Evolutionary conservation across 1,284 basidiomycete species (phyloP), one percentile per base, ranked within the genome.

Genomic region (Heterobasidion annosum): DNA sequence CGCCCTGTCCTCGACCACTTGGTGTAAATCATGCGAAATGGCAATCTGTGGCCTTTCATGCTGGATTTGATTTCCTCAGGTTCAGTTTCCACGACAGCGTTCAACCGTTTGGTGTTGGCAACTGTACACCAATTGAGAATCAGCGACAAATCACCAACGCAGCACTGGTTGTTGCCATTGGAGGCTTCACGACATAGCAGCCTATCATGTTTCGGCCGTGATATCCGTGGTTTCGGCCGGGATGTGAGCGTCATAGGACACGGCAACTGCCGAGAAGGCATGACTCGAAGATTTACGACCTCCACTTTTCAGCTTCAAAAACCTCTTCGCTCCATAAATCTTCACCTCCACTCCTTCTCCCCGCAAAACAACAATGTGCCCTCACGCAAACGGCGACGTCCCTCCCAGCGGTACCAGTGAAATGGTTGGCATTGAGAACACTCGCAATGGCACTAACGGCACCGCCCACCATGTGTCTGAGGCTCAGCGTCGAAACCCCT

Each of bases 361-460:
- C 25, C 57, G 49, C 52, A 16, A 18, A 48, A 40, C 25, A 62
- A 74, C 65, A 66, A 87, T 89, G 85, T 88, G 85, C 70, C 82
- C 83, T 40, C 80, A 82, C 69, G 64, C 74, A 62, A 82, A 78
- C 72, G 75, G 70, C 57, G 78, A 82, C 63, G 60, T 67, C 46
- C 63, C 74, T 51, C 67, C 76, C 52, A 68, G 70, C 53, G 74
- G 74, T 56, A 71, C 70, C 57, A 68, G 70, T 56, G 77, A 88
- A 59, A 87, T 89, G 85, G 85, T 89, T 61, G 68, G 76, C 25
- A 77, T 89, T 59, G 80, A 84, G 58, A 68, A 78, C 61, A 69
- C 54, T 56, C 51, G 63, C 12, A 67, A 66, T 52, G 69, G 67
- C 53, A 58, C 66, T 56, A 63, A 62, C 48, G 59, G 61, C 54